A percentile compares a stretch with the other conserved stretches of the same genome.
Conservation (phyloP, 441 rosid species). For the Breynia disticha region DNA sequence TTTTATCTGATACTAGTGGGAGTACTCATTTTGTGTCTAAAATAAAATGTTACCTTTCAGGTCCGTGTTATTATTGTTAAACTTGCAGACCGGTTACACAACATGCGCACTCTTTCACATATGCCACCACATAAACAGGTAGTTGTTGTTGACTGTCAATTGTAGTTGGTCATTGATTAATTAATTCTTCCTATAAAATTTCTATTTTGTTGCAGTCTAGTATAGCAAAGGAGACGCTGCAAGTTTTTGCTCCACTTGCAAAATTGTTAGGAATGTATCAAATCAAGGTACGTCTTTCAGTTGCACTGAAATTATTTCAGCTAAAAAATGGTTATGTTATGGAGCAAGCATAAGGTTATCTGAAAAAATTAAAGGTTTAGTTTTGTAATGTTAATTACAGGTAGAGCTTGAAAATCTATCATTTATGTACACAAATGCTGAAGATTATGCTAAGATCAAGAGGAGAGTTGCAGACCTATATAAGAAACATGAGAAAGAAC, state of each 20-base stretch:
- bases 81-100: conserved; percentile 95
- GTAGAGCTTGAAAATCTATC: conserved; percentile 93
- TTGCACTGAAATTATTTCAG: too few species aligned
- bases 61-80: conserved; percentile 98
- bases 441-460: conserved; percentile 72
- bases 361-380: too few species aligned
- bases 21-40: conserved; percentile 14
- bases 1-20: background rate
- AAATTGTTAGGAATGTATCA: conserved; percentile 95
- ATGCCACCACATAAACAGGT: conserved; percentile 99
- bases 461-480: conserved; percentile 73
- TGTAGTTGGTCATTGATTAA: conserved; percentile 10
- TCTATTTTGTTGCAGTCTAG: conserved; percentile 54
- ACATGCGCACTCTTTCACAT: conserved; percentile 90
- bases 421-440: conserved; percentile 87
- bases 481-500: conserved; percentile 85
- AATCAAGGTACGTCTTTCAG: conserved; percentile 51
- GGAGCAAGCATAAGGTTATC: too few species aligned
- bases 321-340: too few species aligned
- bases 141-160: conserved; percentile 10
- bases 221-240: conserved; percentile 93
- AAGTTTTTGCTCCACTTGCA: conserved; percentile 96
- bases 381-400: conserved; percentile 34
- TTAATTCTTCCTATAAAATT: conserved; percentile 20
- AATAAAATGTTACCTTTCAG: conserved; percentile 35